Evolutionary conservation across 192 early-diverging fungal genomes (phyloP).

Genomic region (Coemansia sp.): DNA sequence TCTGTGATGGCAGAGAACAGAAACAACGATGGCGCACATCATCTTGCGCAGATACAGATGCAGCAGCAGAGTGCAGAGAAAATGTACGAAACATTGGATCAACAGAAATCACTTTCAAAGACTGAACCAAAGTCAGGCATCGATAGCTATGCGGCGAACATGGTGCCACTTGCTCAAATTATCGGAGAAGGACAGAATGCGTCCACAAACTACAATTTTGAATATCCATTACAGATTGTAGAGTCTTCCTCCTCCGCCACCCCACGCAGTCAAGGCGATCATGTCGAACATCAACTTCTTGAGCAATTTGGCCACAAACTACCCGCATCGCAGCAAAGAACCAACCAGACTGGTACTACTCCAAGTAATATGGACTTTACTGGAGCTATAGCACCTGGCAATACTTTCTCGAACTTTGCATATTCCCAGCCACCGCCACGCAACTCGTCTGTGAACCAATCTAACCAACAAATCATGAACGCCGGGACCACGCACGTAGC

Average conservation of each 20-base stretch:
- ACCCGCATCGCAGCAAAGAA: not conserved
- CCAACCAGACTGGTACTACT: not conserved
- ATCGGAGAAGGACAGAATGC: not conserved
- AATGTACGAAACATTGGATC: not conserved
- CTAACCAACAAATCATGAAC: not conserved
- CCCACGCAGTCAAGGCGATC: not conserved
- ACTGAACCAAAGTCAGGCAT: not conserved
- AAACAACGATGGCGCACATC: not conserved
- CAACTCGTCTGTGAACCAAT: not conserved
- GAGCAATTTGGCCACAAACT: constrained; percentile 24
- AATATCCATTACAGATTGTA: constrained; percentile 12
- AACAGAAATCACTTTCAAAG: not conserved
- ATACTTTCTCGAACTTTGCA: not conserved
- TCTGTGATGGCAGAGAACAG: not conserved
- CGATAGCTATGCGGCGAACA: not conserved
- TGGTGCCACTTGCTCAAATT: not conserved
- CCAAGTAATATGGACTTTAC: not conserved
- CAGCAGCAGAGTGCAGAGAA: not conserved
- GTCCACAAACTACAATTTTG: constrained; percentile 13
- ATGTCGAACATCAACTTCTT: constrained; percentile 12
- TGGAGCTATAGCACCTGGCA: not conserved
- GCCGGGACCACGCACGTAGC: not conserved
- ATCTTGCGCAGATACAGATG: constrained; percentile 1
- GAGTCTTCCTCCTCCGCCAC: constrained; percentile 4
- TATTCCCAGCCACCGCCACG: not conserved